These are phyloP conservation scores for Perilla frutescens DNA, from an alignment of 257 asterid species.

Conservation along the genomic window DNA sequence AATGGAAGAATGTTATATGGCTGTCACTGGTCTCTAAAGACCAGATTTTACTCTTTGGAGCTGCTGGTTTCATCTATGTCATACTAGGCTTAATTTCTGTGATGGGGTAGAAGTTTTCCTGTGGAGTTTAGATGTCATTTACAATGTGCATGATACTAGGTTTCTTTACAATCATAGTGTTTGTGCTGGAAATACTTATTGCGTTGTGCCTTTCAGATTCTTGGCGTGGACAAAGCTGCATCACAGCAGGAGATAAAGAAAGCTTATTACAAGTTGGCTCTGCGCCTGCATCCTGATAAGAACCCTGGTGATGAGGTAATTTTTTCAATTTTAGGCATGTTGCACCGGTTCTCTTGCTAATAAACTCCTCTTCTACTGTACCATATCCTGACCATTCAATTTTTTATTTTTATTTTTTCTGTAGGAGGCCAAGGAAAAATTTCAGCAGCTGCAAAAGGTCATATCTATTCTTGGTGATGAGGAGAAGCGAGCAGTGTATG, in stretches of 20 bases:
- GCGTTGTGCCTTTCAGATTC: constrained; percentile 53
- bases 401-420: background rate
- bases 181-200: constrained; percentile 15
- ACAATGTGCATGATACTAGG: background rate
- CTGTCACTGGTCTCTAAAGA: background rate
- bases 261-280: constrained; percentile 87
- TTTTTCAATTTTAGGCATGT: constrained; percentile 8
- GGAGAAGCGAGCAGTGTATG: constrained; percentile 93
- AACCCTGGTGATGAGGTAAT: constrained; percentile 87
- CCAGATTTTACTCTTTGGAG: background rate
- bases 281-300: constrained; percentile 90
- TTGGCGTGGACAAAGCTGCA: constrained; percentile 79
- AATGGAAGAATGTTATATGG: background rate
- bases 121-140: constrained; percentile 13
- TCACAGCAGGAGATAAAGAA: constrained; percentile 83
- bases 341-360: constrained; percentile 11
- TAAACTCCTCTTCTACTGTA: background rate
- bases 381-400: constrained; percentile 16
- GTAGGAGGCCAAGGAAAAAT: constrained; percentile 95
- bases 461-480: constrained; percentile 88
- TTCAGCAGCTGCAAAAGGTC: constrained; percentile 95
- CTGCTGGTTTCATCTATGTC: background rate
- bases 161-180: constrained; percentile 2
- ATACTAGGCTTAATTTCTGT: background rate
- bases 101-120: background rate